phyloP scores from a whole-genome alignment of 371 early-diverging fungal genomes.

The Rhizomucor miehei region DNA sequence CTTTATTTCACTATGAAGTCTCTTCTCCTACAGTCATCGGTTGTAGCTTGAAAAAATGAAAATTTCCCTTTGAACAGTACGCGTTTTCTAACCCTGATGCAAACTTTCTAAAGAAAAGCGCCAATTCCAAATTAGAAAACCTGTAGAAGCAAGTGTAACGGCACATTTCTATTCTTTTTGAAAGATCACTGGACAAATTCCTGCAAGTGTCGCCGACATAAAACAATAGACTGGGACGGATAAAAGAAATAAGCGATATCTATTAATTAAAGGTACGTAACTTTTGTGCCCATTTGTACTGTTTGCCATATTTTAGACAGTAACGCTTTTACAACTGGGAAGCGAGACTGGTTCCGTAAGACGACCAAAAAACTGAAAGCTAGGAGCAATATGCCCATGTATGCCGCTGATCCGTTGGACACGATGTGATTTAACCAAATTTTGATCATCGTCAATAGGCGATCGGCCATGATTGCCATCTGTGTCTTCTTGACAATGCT shows the following conservation, averaged over 20 bases:
- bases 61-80: too few relatives aligned
- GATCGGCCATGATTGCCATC: not conserved
- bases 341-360: slow-evolving; percentile 15
- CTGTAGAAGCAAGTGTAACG: too few relatives aligned
- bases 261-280: slow-evolving; percentile 35
- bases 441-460: slow-evolving; percentile 7
- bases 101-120: too few relatives aligned
- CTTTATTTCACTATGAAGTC: too few relatives aligned
- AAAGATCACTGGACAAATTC: too few relatives aligned
- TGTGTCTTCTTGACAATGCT: not conserved
- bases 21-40: too few relatives aligned
- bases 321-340: slow-evolving; percentile 13
- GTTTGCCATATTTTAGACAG: slow-evolving; percentile 36
- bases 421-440: slow-evolving; percentile 23
- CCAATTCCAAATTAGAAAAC: too few relatives aligned
- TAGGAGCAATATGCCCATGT: slow-evolving; percentile 18
- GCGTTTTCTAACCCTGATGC: too few relatives aligned
- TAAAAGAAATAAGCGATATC: not conserved
- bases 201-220: too few relatives aligned
- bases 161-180: too few relatives aligned
- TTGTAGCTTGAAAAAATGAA: too few relatives aligned
- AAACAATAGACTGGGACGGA: too few relatives aligned
- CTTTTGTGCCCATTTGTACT: slow-evolving; percentile 42
- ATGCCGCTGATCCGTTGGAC: slow-evolving; percentile 17
- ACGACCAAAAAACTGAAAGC: slow-evolving; percentile 23